Evolutionary conservation across 2,329 filamentous ascomycete genomes (phyloP), one percentile per base, ranked within the genome.

Genomic region (Scytalidium sp.): DNA sequence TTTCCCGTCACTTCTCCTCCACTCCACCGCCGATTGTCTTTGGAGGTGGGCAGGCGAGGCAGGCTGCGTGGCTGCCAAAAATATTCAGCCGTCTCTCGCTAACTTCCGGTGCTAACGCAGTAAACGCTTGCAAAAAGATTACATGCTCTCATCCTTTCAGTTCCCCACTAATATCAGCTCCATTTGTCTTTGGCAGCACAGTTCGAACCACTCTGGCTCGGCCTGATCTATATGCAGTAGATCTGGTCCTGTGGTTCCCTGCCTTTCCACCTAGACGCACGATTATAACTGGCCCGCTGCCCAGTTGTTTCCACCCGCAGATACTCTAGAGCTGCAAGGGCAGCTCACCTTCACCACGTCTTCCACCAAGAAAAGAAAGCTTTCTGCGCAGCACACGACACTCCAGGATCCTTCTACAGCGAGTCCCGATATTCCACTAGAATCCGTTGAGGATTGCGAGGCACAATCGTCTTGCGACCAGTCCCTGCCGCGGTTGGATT

Each of bases 301-400:
- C 17, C 8, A 5, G 15, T 36, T 36, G 5, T 36, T 36, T n/a
- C 32, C 32, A 36, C 49, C 51, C 22, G 47, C 42, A 21, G 46
- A 52, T 36, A 50, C 43, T 50, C 19, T 51, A 60, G 63, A 64
- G 63, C 64, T 63, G 62, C 63, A 64, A 41, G 67, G 67, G 82
- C 81, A 84, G 83, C 83, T 85, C 83, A 72, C 76, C 68, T 75
- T 79, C 83, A 86, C 78, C 70, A 86, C 83, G 83, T 85, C 82
- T 82, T 85, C 81, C 75, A 76, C 73, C 78, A 86, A 85, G 81
- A 86, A 85, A 82, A 78, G 82, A 76, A 85, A 81, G 79, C 79
- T 85, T 61, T 82, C 79, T 54, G 58, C 62, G 46, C 56, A 59
- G 50, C 56, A 55, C 46, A 51, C 49, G 46, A 50, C 51, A 52